These are phyloP conservation scores for Xanthoconium stramineum DNA, from an alignment of 768 basidiomycete genomes.

Conservation along the genomic window DNA sequence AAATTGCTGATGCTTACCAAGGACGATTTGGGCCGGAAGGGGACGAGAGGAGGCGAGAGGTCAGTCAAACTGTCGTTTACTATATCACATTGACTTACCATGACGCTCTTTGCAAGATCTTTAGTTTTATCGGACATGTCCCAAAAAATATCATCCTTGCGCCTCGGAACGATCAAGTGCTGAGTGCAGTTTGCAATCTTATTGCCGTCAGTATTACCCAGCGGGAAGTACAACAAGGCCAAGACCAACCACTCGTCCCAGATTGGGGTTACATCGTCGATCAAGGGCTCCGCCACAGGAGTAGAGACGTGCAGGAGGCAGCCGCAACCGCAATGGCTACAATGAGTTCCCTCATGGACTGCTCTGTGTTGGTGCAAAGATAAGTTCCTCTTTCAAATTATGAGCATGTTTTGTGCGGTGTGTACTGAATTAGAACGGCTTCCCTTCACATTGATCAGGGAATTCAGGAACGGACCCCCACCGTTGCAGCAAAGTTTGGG, in stretches of 20 bases:
- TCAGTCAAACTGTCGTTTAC: slow-evolving; percentile 24
- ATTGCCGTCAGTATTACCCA: slow-evolving; percentile 64
- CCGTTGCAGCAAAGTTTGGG: slow-evolving; percentile 72
- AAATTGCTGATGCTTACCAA: slow-evolving; percentile 64
- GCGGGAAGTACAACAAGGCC: slow-evolving; percentile 43
- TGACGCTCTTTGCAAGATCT: slow-evolving; percentile 48
- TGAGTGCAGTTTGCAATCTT: slow-evolving; percentile 67
- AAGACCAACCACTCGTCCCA: slow-evolving; percentile 43
- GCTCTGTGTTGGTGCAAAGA: slow-evolving; percentile 64
- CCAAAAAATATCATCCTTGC: slow-evolving; percentile 59
- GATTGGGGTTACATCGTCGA: slow-evolving; percentile 72
- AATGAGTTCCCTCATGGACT: slow-evolving; percentile 69
- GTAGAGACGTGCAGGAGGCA: slow-evolving; percentile 64
- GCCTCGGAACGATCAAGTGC: slow-evolving; percentile 67
- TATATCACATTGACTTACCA: slow-evolving; percentile 4
- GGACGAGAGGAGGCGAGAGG: slow-evolving; percentile 43
- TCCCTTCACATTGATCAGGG: slow-evolving; percentile 57
- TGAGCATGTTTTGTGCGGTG: slow-evolving; percentile 5
- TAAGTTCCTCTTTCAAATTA: slow-evolving; percentile 43
- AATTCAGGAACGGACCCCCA: slow-evolving; percentile 51
- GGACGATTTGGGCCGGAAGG: slow-evolving; percentile 28
- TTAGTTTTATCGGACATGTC: slow-evolving; percentile 52
- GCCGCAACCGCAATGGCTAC: slow-evolving; percentile 67
- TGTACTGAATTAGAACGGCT: slow-evolving; percentile 17
- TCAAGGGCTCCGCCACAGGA: slow-evolving; percentile 66